phyloP scores from a whole-genome alignment of 1,284 basidiomycete genomes.

The Malassezia pachydermatis region DNA sequence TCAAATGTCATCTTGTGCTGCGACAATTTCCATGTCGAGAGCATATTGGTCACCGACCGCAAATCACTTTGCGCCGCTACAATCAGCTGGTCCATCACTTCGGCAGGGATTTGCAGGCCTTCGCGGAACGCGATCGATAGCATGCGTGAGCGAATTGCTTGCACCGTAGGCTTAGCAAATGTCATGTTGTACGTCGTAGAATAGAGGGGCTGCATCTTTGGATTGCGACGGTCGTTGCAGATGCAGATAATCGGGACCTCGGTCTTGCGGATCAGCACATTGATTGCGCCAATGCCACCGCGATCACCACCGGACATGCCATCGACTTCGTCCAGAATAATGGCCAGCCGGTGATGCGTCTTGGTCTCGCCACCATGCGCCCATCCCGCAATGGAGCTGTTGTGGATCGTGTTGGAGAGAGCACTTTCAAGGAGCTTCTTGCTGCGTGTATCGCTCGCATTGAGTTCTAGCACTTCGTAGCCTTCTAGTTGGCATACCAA shows the following conservation, averaged over 20 bases:
- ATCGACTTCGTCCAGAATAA: slow-evolving; percentile 99
- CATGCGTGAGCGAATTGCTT: slow-evolving; percentile 51
- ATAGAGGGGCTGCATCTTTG: slow-evolving; percentile 80
- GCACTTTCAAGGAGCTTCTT: slow-evolving; percentile 86
- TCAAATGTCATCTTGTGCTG: slow-evolving; percentile 50
- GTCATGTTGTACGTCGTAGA: slow-evolving; percentile 64
- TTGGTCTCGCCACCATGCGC: slow-evolving; percentile 51
- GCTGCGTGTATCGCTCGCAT: slow-evolving; percentile 87
- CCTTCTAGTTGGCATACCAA: slow-evolving; percentile 77
- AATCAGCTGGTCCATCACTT: slow-evolving; percentile 85
- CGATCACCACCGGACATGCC: slow-evolving; percentile 97
- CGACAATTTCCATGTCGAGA: slow-evolving; percentile 72
- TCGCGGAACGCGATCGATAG: slow-evolving; percentile 60
- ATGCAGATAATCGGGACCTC: slow-evolving; percentile 97
- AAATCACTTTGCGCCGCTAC: slow-evolving; percentile 84
- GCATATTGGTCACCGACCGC: slow-evolving; percentile 91
- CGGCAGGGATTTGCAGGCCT: slow-evolving; percentile 76
- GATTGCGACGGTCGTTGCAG: slow-evolving; percentile 75
- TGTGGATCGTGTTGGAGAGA: slow-evolving; percentile 41
- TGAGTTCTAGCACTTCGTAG: slow-evolving; percentile 84
- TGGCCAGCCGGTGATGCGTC: slow-evolving; percentile 61
- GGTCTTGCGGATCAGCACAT: slow-evolving; percentile 83
- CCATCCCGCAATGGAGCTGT: slow-evolving; percentile 78
- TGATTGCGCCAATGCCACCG: slow-evolving; percentile 86
- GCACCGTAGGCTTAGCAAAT: slow-evolving; percentile 35